phyloP scores from a whole-genome alignment of 2,329 filamentous ascomycete genomes.

The Penicillium sp. region DNA sequence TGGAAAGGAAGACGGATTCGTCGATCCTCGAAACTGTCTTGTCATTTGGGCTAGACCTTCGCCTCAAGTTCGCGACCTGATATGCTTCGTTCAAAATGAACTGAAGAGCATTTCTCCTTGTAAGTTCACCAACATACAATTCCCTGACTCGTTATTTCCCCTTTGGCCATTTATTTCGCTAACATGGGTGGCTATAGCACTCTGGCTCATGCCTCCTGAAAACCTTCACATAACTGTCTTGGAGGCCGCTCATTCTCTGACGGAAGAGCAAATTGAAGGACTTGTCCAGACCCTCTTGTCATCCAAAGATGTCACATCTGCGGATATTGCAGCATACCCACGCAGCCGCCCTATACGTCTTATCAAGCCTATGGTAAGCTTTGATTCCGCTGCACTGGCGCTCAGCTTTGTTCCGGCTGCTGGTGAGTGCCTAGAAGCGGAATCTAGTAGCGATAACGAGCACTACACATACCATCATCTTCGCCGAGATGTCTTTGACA shows the following conservation, averaged over 20 bases:
- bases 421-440: conserved; percentile 53
- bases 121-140: conserved; percentile 45
- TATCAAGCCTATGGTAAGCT: conserved; percentile 77
- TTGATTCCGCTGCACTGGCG: conserved; percentile 79
- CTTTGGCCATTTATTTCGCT: background rate
- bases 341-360: conserved; percentile 67
- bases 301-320: conserved; percentile 14
- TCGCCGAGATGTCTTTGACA: conserved; percentile 70
- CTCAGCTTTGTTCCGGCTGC: conserved; percentile 80
- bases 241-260: conserved; percentile 79
- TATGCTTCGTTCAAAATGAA: conserved; percentile 64
- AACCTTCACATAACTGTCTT: conserved; percentile 79
- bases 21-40: conserved; percentile 74
- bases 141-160: background rate
- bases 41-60: conserved; percentile 86
- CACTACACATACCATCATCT: conserved; percentile 85
- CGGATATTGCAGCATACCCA: conserved; percentile 63
- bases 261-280: conserved; percentile 62
- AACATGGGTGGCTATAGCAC: conserved; percentile 46
- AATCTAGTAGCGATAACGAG: conserved; percentile 53
- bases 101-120: conserved; percentile 66
- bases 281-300: conserved; percentile 58
- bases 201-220: conserved; percentile 83
- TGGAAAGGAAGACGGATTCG: conserved; percentile 65
- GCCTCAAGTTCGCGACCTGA: conserved; percentile 63